Evolutionary conservation across 768 basidiomycete genomes (phyloP).

Genomic region (Cyathus striatus): DNA sequence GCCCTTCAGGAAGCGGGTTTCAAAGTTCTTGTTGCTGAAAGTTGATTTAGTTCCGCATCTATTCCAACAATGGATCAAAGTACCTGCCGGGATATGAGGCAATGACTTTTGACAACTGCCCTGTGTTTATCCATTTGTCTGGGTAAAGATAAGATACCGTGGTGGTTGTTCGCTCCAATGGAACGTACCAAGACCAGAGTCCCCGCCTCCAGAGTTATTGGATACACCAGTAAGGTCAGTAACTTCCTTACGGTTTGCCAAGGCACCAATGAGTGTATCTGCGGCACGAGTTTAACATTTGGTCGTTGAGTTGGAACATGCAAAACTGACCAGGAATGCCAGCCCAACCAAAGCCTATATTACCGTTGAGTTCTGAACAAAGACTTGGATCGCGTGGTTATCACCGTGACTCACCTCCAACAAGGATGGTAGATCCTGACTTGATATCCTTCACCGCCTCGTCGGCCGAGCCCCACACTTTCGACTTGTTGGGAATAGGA

Average conservation of each 20-base stretch:
- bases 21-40: constrained; percentile 82
- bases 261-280: constrained; percentile 82
- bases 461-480: constrained; percentile 80
- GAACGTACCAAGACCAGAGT: constrained; percentile 62
- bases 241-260: constrained; percentile 72
- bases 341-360: constrained; percentile 79
- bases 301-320: background rate
- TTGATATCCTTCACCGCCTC: constrained; percentile 82
- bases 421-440: constrained; percentile 73
- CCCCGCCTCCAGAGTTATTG: constrained; percentile 78
- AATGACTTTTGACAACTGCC: constrained; percentile 79
- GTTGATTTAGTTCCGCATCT: too few relatives aligned
- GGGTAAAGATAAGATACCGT: background rate
- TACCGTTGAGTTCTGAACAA: constrained; percentile 2
- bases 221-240: constrained; percentile 75
- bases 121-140: constrained; percentile 72
- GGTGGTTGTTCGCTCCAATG: background rate
- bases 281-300: background rate
- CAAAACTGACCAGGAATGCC: constrained; percentile 70
- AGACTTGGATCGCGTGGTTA: background rate
- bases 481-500: constrained; percentile 34
- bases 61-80: too few relatives aligned
- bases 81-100: constrained; percentile 88
- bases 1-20: constrained; percentile 74
- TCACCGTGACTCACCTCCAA: constrained; percentile 59